Evolutionary conservation across 2,329 filamentous ascomycete species (phyloP).

Genomic region (Fusarium sp.): DNA sequence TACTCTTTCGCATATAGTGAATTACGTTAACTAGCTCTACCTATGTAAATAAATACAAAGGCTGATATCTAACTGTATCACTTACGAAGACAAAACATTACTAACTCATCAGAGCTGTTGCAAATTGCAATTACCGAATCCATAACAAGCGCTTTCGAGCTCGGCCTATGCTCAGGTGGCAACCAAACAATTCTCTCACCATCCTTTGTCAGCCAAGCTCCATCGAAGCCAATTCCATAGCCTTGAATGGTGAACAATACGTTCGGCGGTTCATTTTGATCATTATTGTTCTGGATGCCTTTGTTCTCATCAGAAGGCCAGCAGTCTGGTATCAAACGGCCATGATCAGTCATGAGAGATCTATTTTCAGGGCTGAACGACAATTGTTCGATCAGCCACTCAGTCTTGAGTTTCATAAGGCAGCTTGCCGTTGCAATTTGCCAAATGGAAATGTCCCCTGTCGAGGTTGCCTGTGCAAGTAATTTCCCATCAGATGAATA

Average conservation of each 20-base stretch:
- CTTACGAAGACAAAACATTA: not conserved
- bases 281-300: not conserved
- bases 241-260: not conserved
- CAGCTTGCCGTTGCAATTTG: accelerated
- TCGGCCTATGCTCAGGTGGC: not conserved
- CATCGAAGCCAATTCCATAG: not conserved
- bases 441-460: not conserved
- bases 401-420: not conserved
- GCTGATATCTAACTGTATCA: too few species aligned
- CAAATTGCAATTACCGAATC: not conserved
- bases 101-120: not conserved
- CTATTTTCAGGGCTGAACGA: not conserved
- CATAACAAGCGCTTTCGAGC: not conserved
- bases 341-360: not conserved
- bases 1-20: accelerated
- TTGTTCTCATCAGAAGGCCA: not conserved
- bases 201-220: not conserved
- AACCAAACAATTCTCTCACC: not conserved
- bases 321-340: not conserved
- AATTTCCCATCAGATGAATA: not conserved
- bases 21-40: not conserved
- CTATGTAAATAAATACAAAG: not conserved
- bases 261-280: not conserved
- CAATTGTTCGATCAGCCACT: not conserved
- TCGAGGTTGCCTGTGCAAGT: not conserved